Percentiles rank a stretch among this genome's conserved stretches.
Conservation (phyloP, 1,139 yeast species). For the Lodderomyces margitis region DNA sequence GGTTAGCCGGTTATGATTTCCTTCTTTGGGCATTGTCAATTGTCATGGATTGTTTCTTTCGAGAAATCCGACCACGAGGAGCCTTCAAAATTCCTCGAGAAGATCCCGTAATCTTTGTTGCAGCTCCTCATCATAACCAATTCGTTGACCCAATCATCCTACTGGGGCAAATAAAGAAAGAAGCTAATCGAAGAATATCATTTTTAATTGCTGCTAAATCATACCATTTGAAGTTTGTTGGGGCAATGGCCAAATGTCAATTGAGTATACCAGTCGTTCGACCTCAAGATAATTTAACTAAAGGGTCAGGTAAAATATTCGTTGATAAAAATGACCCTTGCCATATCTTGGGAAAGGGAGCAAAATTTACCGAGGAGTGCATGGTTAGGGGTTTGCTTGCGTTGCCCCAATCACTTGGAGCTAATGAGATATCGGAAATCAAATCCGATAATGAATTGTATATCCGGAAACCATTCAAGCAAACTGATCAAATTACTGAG, state of each 20-base stretch:
- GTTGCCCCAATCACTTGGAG: slow-evolving; percentile 77
- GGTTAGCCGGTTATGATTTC: slow-evolving; percentile 46
- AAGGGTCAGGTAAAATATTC: slow-evolving; percentile 60
- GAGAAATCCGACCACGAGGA: slow-evolving; percentile 89
- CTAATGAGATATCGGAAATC: slow-evolving; percentile 66
- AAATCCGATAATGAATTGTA: slow-evolving; percentile 70
- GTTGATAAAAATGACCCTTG: slow-evolving; percentile 47
- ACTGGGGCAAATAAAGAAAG: slow-evolving; percentile 76
- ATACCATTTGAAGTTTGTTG: slow-evolving; percentile 64
- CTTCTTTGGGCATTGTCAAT: slow-evolving; percentile 48
- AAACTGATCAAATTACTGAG: slow-evolving; percentile 40
- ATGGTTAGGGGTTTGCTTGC: slow-evolving; percentile 69
- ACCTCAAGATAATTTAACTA: slow-evolving; percentile 77
- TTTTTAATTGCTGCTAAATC: slow-evolving; percentile 83
- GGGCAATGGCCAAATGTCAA: slow-evolving; percentile 71
- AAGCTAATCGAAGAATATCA: slow-evolving; percentile 72
- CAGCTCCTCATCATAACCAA: slow-evolving; percentile 97
- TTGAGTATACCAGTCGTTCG: slow-evolving; percentile 87
- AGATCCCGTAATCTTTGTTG: slow-evolving; percentile 92
- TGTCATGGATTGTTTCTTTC: slow-evolving; percentile 62
- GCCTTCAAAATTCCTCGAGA: slow-evolving; percentile 79
- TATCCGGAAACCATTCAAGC: slow-evolving; percentile 72
- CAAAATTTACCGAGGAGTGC: slow-evolving; percentile 68
- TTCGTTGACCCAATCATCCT: slow-evolving; percentile 88
- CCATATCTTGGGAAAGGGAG: slow-evolving; percentile 60